Percentiles rank a stretch among this genome's conserved stretches.
These are phyloP conservation scores for Cenchrus americanus DNA, from an alignment of 176 grass and related monocot genomes.

Conservation along the genomic window DNA sequence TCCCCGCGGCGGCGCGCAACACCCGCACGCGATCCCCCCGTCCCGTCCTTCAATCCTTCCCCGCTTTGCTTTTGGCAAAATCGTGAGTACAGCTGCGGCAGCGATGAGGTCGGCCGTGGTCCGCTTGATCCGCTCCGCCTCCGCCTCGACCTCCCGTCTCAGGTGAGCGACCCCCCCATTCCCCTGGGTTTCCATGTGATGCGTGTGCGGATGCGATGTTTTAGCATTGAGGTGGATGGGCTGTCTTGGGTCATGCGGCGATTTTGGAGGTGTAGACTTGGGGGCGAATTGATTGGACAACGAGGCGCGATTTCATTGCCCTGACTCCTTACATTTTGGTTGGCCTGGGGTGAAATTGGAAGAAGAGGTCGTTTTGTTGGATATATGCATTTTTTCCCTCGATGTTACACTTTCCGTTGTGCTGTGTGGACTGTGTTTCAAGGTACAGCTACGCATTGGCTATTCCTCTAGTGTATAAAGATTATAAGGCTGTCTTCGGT, in stretches of 20 bases:
- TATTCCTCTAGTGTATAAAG: background rate
- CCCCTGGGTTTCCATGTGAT: background rate
- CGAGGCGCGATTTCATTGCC: background rate
- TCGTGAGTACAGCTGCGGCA: background rate
- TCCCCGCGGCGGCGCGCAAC: background rate
- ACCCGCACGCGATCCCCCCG: background rate
- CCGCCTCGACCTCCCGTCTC: conserved; percentile 38
- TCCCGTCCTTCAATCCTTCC: background rate
- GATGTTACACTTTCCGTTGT: background rate
- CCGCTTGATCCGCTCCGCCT: conserved; percentile 59
- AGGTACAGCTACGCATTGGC: background rate
- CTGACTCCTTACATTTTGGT: background rate
- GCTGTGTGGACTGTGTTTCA: background rate
- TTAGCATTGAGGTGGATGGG: background rate
- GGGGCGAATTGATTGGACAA: background rate
- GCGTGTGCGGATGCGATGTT: background rate
- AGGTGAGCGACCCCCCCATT: conserved; percentile 23
- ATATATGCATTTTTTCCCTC: background rate
- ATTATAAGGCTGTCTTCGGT: background rate
- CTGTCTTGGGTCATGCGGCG: background rate
- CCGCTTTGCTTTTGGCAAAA: background rate
- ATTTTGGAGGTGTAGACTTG: background rate
- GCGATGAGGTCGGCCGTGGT: conserved; percentile 62
- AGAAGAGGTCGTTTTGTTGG: too few relatives aligned
- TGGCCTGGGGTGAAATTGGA: background rate